phyloP scores from a whole-genome alignment of 345 rosid species.

The Balakata baccata region DNA sequence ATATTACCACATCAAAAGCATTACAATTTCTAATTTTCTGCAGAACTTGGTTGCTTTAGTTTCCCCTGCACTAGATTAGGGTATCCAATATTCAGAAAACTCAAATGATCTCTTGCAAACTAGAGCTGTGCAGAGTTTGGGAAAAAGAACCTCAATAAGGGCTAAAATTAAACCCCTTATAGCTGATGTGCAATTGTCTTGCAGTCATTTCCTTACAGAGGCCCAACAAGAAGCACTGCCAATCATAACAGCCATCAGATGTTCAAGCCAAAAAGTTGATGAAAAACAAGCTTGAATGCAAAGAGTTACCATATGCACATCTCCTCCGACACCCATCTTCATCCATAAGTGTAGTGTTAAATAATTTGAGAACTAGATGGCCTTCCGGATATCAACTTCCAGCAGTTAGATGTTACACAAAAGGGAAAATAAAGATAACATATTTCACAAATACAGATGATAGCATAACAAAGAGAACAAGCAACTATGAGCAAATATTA shows the following conservation, averaged over 20 bases:
- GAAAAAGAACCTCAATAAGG: conserved; percentile 14
- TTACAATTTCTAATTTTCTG: neutral
- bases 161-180: conserved; percentile 7
- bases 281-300: conserved; percentile 24
- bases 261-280: conserved; percentile 26
- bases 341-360: conserved; percentile 6
- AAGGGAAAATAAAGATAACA: neutral
- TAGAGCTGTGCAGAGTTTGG: conserved; percentile 11
- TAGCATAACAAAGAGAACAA: neutral
- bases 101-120: conserved; percentile 2
- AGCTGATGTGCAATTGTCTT: conserved; percentile 19
- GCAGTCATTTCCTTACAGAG: conserved; percentile 29
- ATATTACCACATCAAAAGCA: neutral
- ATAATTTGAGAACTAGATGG: conserved; percentile 16
- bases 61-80: neutral
- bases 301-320: conserved; percentile 26
- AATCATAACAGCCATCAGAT: conserved; percentile 38
- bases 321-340: conserved; percentile 18
- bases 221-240: conserved; percentile 33
- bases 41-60: neutral
- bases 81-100: neutral
- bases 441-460: neutral
- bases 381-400: conserved; percentile 12
- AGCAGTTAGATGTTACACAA: conserved; percentile 12
- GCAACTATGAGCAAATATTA: neutral